Evolutionary conservation across 371 early-diverging fungal species (phyloP), one percentile per base, ranked within the genome.

Genomic region (Zychaea mexicana): DNA sequence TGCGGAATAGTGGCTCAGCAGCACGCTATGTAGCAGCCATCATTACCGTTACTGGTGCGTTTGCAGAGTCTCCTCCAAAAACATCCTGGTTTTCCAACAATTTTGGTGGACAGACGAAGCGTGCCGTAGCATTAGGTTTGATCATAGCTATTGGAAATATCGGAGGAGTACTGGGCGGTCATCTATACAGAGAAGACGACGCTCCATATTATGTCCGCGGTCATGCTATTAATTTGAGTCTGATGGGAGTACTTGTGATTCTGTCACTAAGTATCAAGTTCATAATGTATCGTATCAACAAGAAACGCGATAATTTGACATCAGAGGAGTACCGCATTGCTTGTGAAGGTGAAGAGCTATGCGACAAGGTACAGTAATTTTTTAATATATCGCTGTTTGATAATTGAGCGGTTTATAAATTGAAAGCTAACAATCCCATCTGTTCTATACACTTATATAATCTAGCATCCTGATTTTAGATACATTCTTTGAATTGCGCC

Each of bases 81-180:
- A 64, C 88, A 9, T 75, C 80, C 2, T 89, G 88, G 87, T 82
- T 86, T 62, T 77, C 84, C 2, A 84, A 79, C 66, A 87, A 86
- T 38, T 74, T 87, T 49, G 84, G 83, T 60, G 90, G 90, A 0
- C 84, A 85, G 57, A 86, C 86, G 24, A 89, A 89, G 73, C 79
- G 85, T 52, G 87, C 82, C 68, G 83, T 82, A 39, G 87, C 84
- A 1, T 76, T 79, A 5, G 89, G 86, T 9, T 69, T 84, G 32
- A 83, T 85, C 38, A 82, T 87, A 52, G 76, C 83, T 1, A 77
- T 88, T 59, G 90, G 91, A 54, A 67, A 61, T 39, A 52, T 61
- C 58, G 54, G 73, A 84, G 90, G 88, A 26, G 78, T 84, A 21
- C 76, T 88, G 61, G 85, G 84, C 9, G 86, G 88, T 17, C 89